Evolutionary conservation across 352 stramenopile genomes (phyloP), one percentile per base, ranked within the genome.

Genomic region (Pythium vanterpoolii): DNA sequence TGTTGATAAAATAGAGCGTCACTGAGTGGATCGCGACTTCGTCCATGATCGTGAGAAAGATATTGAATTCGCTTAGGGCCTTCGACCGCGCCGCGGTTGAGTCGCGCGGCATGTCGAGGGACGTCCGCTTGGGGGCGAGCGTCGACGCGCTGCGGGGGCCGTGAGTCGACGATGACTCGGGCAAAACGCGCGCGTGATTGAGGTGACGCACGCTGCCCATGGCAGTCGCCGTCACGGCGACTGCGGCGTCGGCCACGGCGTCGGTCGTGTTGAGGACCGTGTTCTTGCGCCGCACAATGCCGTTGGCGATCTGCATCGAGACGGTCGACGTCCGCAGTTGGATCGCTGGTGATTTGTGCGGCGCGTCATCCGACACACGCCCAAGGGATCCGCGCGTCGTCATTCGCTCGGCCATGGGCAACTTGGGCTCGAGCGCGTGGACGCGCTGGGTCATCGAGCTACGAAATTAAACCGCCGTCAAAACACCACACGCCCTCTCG

Each of bases 1-100:
- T 82, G 62, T 85, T 88, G 68, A 90, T 86, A 53, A 93, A 93
- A 59, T 91, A 90, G 46, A 91, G 71, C 40, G 78, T 91, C 34
- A 90, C 65, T 36, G 79, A 80, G 64, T 93, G 83, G 43, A 90
- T 89, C 31, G 77, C 83, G 13, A 91, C 82, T 40, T 93, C 77
- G 56, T 93, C 83, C 68, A 90, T 88, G 69, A 89, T 80, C 57
- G 86, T 86, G 33, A 91, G 68, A 61, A 89, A 91, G 31, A 90
- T 63, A 56, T 76, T 84, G 56, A 90, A 89, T 61, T 90, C 81
- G 48, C 62, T 88, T 45, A 90, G 70, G 3, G 77, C 77, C 21
- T 80, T 83, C 6, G 71, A 67, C 14, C 76, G 72, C 7, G 72
- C 74, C 16, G 75, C 74, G 18, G 77, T 81, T 50, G 76, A 87